Evolutionary conservation across 768 basidiomycete genomes (phyloP), one percentile per base, ranked within the genome.

Genomic region (Lentinula lateritia): DNA sequence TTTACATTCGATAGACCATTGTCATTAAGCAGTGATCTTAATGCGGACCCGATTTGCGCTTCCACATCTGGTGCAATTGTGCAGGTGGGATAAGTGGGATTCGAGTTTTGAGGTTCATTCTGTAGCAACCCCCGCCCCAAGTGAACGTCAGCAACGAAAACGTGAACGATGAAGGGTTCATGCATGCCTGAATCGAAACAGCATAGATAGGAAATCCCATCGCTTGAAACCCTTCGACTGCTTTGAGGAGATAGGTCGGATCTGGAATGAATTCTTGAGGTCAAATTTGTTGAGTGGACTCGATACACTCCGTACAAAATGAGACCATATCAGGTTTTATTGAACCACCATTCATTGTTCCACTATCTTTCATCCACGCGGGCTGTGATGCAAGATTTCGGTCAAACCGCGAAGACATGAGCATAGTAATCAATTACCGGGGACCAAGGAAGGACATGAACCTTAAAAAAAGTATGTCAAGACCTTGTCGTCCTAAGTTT

Each of bases 321-420:
- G 56, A 59, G 16, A 73, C 68, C 55, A 78, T 78, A 32, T 67
- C 65, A 5, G 73, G 70, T 12, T 73, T 66, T 62, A 83, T 69
- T 32, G 72, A 75, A 38, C 80, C 80, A 1, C 82, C 81, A 13
- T 73, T 67, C 76, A 81, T 81, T 18, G 74, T 77, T 6, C 71
- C 71, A 43, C 73, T 76, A 53, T 65, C 70, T 68, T 84, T 83
- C 81, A 84, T 81, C 82, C 83, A 84, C n/a, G 70, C 80, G 10
- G 83, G 82, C 80, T 61, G 13, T 5, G 1, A 56, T 15, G 23
- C 38, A 45, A 50, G 43, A 58, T n/a, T 55, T 20, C 6, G n/a
- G 41, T 34, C n/a, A 15, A 42, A 54, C 2, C 16, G 32, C 9
- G 16, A n/a, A 52, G 12, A 5, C 16, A 58, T 13, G 34, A n/a